These are phyloP conservation scores for Bidens hawaiensis DNA, from an alignment of 140 eudicot species.

Conservation along the genomic window DNA sequence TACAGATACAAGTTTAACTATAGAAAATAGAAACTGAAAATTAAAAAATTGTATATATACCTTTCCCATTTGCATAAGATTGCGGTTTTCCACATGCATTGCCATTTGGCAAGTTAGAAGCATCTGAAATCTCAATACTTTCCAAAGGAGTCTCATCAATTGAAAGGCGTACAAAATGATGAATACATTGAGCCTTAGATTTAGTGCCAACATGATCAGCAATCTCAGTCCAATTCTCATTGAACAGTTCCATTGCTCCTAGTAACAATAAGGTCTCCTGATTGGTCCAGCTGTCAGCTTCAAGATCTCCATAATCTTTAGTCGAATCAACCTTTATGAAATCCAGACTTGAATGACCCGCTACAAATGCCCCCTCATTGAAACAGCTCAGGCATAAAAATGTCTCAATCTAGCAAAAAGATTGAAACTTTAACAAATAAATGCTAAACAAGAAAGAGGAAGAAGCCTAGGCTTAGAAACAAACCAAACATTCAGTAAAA, in stretches of 20 bases:
- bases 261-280: constrained; percentile 86
- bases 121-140: constrained; percentile 54
- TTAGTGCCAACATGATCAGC: constrained; percentile 94
- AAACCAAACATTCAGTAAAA: too few species aligned
- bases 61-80: constrained; percentile 59
- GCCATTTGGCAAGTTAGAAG: constrained; percentile 30
- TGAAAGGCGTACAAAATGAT: constrained; percentile 84
- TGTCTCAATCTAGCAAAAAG: constrained; percentile 53
- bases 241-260: constrained; percentile 70
- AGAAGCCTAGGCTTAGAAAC: too few species aligned
- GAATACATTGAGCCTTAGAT: constrained; percentile 90
- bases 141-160: constrained; percentile 69
- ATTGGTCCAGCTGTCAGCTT: constrained; percentile 89
- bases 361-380: constrained; percentile 70
- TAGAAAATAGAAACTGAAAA: constrained; percentile 15
- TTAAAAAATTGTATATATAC: constrained; percentile 42
- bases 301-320: constrained; percentile 67
- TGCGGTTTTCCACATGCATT: constrained; percentile 43
- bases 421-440: constrained; percentile 11
- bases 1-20: constrained; percentile 9
- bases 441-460: constrained; percentile 6
- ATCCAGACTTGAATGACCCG: constrained; percentile 96
- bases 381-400: constrained; percentile 78
- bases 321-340: constrained; percentile 57
- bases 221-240: constrained; percentile 81